Evolutionary conservation across 2,329 filamentous ascomycete genomes (phyloP).

Genomic region (Cordyceps tenuipes): DNA sequence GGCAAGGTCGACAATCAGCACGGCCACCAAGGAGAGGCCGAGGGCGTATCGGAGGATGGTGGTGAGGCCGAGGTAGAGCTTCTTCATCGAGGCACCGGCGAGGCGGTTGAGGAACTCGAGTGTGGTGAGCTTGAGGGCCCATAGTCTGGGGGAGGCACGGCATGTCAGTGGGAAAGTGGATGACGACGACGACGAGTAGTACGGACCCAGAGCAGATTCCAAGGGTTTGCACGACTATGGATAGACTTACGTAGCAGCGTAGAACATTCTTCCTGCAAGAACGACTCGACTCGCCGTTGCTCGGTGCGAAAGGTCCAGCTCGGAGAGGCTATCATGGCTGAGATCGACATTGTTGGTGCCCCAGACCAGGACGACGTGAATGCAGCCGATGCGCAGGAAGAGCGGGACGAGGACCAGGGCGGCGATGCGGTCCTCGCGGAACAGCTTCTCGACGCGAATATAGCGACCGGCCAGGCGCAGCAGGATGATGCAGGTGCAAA

Average conservation of each 20-base stretch:
- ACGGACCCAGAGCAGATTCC: not conserved
- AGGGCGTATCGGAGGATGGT: conserved; percentile 64
- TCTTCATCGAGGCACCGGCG: conserved; percentile 68
- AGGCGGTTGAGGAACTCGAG: conserved; percentile 83
- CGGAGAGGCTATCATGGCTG: conserved; percentile 38
- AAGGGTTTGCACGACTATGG: conserved; percentile 8
- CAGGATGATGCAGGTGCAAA: conserved; percentile 71
- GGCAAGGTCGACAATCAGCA: conserved; percentile 67
- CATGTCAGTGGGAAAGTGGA: not conserved
- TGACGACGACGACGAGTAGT: no score
- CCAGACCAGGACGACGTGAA: conserved; percentile 74
- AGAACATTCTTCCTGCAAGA: conserved; percentile 70
- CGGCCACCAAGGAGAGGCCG: conserved; percentile 62
- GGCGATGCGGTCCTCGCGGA: conserved; percentile 78
- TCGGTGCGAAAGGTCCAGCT: conserved; percentile 50
- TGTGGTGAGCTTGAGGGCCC: conserved; percentile 81
- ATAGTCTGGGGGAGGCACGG: conserved; percentile 50
- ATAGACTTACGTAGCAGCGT: conserved; percentile 67
- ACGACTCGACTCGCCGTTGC: conserved; percentile 70
- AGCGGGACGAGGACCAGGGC: conserved; percentile 69
- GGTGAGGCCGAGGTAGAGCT: conserved; percentile 61
- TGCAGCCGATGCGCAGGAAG: conserved; percentile 66
- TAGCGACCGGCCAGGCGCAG: conserved; percentile 70
- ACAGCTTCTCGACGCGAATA: conserved; percentile 72
- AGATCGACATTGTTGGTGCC: conserved; percentile 79